phyloP scores from a whole-genome alignment of 768 basidiomycete species.

The Pisolithus orientalis region DNA sequence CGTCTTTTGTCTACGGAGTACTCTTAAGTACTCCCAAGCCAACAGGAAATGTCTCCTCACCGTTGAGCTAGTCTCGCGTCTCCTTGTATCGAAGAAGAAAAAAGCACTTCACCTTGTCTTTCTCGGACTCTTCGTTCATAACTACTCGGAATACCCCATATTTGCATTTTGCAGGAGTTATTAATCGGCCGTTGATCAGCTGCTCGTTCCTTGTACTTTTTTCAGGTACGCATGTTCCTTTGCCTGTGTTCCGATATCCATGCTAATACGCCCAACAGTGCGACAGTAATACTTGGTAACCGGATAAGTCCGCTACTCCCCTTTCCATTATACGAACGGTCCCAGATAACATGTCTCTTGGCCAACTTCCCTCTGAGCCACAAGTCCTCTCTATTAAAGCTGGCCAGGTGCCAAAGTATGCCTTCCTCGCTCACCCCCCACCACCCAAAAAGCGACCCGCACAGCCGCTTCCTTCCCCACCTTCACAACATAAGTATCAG shows the following conservation, averaged over 20 bases:
- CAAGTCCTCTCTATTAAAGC: constrained; percentile 11
- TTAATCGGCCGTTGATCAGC: constrained; percentile 1
- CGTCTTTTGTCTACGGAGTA: constrained; percentile 7
- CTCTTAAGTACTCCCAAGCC: constrained; percentile 9
- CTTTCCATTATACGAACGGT: constrained; percentile 1
- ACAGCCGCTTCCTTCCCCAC: constrained; percentile 23
- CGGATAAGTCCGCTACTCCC: background rate
- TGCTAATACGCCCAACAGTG: constrained; percentile 2
- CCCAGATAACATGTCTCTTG: constrained; percentile 1
- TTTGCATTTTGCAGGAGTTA: background rate
- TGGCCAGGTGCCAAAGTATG: constrained; percentile 21
- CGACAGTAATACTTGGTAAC: constrained; percentile 3
- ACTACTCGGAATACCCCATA: background rate
- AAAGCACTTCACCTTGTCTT: background rate
- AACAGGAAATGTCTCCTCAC: background rate
- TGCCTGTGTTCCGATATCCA: background rate
- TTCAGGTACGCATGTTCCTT: constrained; percentile 2
- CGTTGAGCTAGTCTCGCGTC: constrained; percentile 18
- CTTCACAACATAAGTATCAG: background rate
- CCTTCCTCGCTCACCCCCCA: constrained; percentile 40
- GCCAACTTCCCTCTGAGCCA: constrained; percentile 5
- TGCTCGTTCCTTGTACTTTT: constrained; percentile 4
- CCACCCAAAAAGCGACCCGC: constrained; percentile 31
- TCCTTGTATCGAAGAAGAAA: background rate
- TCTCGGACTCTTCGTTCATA: background rate